These are phyloP conservation scores for Cladophialophora carrionii DNA, from an alignment of 2,329 filamentous ascomycete species.

Conservation along the genomic window DNA sequence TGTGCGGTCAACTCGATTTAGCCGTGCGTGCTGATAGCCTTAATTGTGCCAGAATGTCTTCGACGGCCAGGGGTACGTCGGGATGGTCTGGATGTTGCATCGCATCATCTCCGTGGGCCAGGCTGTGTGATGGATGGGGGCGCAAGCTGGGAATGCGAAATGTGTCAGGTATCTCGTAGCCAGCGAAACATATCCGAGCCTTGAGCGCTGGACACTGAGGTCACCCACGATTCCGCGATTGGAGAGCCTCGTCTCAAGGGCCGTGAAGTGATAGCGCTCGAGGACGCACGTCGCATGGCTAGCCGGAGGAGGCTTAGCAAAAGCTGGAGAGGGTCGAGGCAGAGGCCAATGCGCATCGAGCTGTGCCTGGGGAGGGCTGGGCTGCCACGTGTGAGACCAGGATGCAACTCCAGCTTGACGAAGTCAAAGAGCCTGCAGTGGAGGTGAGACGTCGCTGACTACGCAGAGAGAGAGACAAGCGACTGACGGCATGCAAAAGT, in stretches of 20 bases:
- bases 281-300: constrained; percentile 31
- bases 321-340: constrained; percentile 11
- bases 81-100: constrained; percentile 17
- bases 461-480: background rate
- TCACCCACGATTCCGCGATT: constrained; percentile 13
- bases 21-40: constrained; percentile 14
- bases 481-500: background rate
- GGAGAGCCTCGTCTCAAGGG: constrained; percentile 24
- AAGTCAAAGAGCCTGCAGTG: background rate
- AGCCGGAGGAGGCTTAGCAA: constrained; percentile 22
- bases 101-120: constrained; percentile 18
- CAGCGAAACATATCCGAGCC: constrained; percentile 15
- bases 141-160: constrained; percentile 1
- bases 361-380: constrained; percentile 11
- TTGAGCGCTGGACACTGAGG: constrained; percentile 12
- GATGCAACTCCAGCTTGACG: constrained; percentile 9
- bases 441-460: constrained; percentile 5
- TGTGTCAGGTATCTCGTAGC: constrained; percentile 6
- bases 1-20: constrained; percentile 11
- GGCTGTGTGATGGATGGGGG: constrained; percentile 17
- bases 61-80: constrained; percentile 14
- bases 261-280: constrained; percentile 5
- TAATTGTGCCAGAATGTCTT: constrained; percentile 15
- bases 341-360: constrained; percentile 10
- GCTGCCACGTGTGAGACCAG: constrained; percentile 16